Conservation (phyloP, 192 early-diverging fungal species). For the Backusella circina region DNA sequence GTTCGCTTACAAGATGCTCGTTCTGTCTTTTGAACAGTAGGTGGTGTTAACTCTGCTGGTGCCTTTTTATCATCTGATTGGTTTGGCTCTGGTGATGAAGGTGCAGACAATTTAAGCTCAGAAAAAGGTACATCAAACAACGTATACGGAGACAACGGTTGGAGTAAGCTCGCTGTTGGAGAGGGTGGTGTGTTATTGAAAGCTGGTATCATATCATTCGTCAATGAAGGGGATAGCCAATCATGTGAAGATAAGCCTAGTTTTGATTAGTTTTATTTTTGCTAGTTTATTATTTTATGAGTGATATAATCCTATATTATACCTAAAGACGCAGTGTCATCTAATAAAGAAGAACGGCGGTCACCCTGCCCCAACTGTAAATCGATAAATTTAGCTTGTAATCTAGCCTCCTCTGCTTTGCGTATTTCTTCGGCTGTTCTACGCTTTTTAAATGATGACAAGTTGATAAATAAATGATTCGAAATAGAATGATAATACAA, state of each 20-base stretch:
- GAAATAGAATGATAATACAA: background rate
- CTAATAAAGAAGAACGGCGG: constrained; percentile 5
- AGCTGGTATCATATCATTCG: background rate
- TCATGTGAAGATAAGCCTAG: constrained; percentile 8
- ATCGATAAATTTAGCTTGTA: constrained; percentile 28
- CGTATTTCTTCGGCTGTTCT: constrained; percentile 30
- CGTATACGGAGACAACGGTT: constrained; percentile 17
- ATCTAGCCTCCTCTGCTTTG: constrained; percentile 25
- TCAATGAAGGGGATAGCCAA: constrained; percentile 1
- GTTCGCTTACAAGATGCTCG: constrained; percentile 7
- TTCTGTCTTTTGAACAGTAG: background rate
- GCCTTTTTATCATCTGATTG: constrained; percentile 5
- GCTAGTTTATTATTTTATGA: background rate
- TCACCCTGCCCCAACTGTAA: constrained; percentile 1
- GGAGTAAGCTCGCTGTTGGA: background rate
- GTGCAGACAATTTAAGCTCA: constrained; percentile 13
- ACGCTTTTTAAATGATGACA: constrained; percentile 14
- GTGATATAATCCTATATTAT: too few species aligned
- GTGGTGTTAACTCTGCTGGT: background rate
- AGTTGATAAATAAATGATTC: background rate
- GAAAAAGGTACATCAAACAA: constrained; percentile 26
- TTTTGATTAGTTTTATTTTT: constrained; percentile 2
- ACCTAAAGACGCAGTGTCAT: constrained; percentile 6
- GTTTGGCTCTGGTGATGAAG: constrained; percentile 21
- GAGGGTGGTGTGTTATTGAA: constrained; percentile 13